Evolutionary conservation across 2,329 filamentous ascomycete species (phyloP), one percentile per base, ranked within the genome.

Genomic region (Xylaria digitata): DNA sequence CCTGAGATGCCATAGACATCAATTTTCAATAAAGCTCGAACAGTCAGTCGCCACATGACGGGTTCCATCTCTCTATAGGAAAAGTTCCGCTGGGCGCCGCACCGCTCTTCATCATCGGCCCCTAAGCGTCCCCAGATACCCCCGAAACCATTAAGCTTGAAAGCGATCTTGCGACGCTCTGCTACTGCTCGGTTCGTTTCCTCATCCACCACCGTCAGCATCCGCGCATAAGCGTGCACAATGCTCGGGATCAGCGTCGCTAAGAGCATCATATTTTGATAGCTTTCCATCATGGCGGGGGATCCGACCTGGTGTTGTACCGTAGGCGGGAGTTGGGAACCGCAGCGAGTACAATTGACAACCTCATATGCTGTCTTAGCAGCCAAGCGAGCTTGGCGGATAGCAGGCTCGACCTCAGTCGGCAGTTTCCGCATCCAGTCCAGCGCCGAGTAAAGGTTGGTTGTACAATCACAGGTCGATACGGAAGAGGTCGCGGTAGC

Each of bases 251-350:
- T 78, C 34, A 90, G 81, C 1, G 86, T 83, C 6, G 83, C 85
- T 3, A 90, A 78, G 59, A 87, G 80, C 86, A 89, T 89, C 56
- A 85, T 80, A 72, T 83, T 88, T 74, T 89, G 87, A 67, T 87
- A 85, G 34, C 80, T 71, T 58, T 85, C 82, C 57, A 88, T 81
- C 23, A 82, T 79, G 1, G 80, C 78, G 0, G 78, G 75, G 34
- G 76, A 69, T 30, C 71, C 26, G 13, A 58, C 32, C 1, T 42
- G 17, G 19, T 49, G 21, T 32, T 66, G 59, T 7, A 55, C 8
- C 8, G 69, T 70, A 0, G 77, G 70, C 6, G 82, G 79, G 7
- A 78, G 72, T 17, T 80, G 52, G 26, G 79, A 76, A 57, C 82
- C 82, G 77, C 87, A 90, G 17, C 76, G 70, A 1, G 79, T 73